Conservation (phyloP, 371 early-diverging fungal genomes). For the Apophysomyces elegans region DNA sequence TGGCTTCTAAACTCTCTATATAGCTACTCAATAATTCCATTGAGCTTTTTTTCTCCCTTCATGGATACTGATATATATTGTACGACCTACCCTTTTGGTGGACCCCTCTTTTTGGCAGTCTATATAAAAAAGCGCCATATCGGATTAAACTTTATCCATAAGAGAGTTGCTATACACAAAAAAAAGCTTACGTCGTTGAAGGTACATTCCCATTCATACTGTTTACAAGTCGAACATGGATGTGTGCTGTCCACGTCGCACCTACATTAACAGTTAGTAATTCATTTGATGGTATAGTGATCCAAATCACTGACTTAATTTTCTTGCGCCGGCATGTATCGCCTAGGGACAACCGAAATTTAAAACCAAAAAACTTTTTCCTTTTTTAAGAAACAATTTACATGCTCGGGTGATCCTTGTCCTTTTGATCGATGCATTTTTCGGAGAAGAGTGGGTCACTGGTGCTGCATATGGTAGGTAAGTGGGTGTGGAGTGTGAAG, state of each 20-base stretch:
- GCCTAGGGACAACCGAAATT: slow-evolving; percentile 24
- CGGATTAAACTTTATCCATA: slow-evolving; percentile 1
- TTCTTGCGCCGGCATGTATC: slow-evolving; percentile 54
- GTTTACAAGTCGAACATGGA: slow-evolving; percentile 48
- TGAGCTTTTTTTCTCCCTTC: not conserved
- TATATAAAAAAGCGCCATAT: slow-evolving; percentile 14
- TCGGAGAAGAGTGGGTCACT: not conserved
- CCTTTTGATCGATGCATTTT: slow-evolving; percentile 19
- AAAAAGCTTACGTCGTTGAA: slow-evolving; percentile 43
- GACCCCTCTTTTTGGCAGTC: slow-evolving; percentile 51
- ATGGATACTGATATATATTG: not conserved
- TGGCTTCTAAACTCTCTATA: slow-evolving; percentile 49
- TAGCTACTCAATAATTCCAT: slow-evolving; percentile 24
- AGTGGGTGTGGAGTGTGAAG: not conserved
- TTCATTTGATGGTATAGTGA: not conserved
- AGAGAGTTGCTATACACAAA: not conserved
- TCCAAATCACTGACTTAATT: slow-evolving; percentile 35
- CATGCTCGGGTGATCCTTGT: slow-evolving; percentile 45
- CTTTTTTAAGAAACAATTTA: slow-evolving; percentile 17
- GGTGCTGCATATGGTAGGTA: not conserved
- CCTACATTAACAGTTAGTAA: slow-evolving; percentile 19
- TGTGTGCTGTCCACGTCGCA: slow-evolving; percentile 43
- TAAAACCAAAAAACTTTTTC: not conserved
- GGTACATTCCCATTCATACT: slow-evolving; percentile 50
- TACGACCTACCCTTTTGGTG: slow-evolving; percentile 51